A percentile compares a stretch with the other conserved stretches of the same genome.
Evolutionary conservation across 345 rosid species (phyloP).

Genomic region (Eucalyptus victrix): DNA sequence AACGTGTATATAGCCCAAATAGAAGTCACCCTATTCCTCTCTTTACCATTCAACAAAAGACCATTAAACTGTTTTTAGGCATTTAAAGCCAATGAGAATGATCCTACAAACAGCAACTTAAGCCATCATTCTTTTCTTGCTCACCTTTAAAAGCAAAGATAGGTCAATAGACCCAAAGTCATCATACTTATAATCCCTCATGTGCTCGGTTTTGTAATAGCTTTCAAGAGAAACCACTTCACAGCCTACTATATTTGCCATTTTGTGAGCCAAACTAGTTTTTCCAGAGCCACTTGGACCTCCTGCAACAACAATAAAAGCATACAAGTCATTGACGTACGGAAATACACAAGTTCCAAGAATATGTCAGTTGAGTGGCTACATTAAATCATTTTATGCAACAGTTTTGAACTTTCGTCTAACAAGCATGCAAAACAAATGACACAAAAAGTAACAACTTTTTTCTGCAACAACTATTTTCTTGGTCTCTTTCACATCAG

Average conservation of each 20-base stretch:
- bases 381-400: not conserved
- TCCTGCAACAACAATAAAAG: constrained; percentile 38
- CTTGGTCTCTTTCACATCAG: not conserved
- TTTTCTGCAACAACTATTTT: not conserved
- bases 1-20: not conserved
- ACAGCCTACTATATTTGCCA: constrained; percentile 99
- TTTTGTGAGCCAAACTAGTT: constrained; percentile 98
- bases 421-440: not conserved
- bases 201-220: constrained; percentile 80
- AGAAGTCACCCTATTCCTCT: not conserved
- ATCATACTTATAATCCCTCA: constrained; percentile 84
- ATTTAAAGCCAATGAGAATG: not conserved
- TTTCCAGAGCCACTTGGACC: constrained; percentile 99
- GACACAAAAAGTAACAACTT: not conserved
- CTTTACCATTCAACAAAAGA: not conserved
- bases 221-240: constrained; percentile 98
- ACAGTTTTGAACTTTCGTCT: not conserved
- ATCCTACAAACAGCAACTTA: not conserved
- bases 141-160: constrained; percentile 86
- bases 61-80: not conserved
- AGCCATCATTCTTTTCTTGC: not conserved
- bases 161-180: constrained; percentile 86
- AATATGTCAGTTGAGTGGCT: not conserved
- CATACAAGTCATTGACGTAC: not conserved
- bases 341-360: not conserved